These are phyloP conservation scores for Annona cherimola DNA, from an alignment of 164 flowering plant genomes.

Conservation along the genomic window DNA sequence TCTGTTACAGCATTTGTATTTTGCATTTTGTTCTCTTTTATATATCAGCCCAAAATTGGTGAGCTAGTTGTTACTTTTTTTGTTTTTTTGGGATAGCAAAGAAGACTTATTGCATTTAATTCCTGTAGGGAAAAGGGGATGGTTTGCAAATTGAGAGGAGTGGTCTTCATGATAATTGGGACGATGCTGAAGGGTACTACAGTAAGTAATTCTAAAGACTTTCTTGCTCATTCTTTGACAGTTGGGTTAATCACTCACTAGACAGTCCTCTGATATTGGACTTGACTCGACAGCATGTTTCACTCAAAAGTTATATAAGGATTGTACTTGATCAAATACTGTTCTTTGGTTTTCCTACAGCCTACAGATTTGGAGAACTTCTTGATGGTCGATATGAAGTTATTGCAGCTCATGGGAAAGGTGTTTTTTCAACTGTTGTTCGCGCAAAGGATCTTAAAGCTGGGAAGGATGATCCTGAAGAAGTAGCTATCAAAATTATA, in stretches of 20 bases:
- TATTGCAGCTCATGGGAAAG: slow-evolving; percentile 95
- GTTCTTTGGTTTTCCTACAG: slow-evolving; percentile 27
- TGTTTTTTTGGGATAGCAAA: not conserved
- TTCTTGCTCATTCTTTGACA: not conserved
- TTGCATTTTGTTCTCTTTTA: no score
- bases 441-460: slow-evolving; percentile 95
- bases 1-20: no score
- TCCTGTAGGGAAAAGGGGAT: slow-evolving; percentile 68
- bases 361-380: slow-evolving; percentile 87
- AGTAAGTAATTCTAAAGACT: slow-evolving; percentile 47
- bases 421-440: slow-evolving; percentile 97
- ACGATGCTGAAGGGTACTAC: slow-evolving; percentile 97
- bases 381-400: slow-evolving; percentile 96
- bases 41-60: no score
- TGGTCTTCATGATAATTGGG: slow-evolving; percentile 98
- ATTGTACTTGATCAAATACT: not conserved
- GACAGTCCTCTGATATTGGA: not conserved
- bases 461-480: slow-evolving; percentile 72
- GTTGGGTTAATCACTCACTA: not conserved
- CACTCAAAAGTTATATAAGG: not conserved
- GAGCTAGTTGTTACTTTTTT: not conserved
- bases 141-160: slow-evolving; percentile 63
- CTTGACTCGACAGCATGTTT: not conserved
- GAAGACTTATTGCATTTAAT: not conserved
- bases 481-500: slow-evolving; percentile 93